Conservation (phyloP, 164 flowering plant species). For the Vitis cinerea region DNA sequence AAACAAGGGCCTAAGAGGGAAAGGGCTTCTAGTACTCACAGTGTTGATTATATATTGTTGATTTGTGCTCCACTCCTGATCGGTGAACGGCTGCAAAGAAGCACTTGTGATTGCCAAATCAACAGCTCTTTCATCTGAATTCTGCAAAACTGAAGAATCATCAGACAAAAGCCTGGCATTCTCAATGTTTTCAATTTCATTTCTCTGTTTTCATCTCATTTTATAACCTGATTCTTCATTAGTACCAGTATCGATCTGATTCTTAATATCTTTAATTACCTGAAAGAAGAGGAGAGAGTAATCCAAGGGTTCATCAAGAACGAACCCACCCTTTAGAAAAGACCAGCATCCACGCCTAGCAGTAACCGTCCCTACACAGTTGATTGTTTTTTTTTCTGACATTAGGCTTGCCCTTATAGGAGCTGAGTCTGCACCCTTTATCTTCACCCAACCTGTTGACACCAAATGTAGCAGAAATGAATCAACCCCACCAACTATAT, state of each 20-base stretch:
- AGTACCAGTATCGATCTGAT: no score
- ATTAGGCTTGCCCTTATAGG: conserved; percentile 54
- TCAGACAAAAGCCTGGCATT: not conserved
- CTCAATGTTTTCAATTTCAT: not conserved
- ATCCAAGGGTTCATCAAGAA: conserved; percentile 43
- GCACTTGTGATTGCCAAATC: conserved; percentile 51
- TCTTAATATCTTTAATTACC: conserved; percentile 28
- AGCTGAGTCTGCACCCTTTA: conserved; percentile 48
- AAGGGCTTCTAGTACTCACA: conserved; percentile 25
- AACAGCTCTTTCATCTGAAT: conserved; percentile 23
- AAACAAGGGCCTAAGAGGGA: no score
- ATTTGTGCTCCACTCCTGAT: conserved; percentile 68
- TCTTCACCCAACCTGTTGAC: conserved; percentile 76
- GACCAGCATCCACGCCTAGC: conserved; percentile 87
- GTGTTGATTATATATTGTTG: conserved; percentile 56
- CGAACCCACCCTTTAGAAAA: conserved; percentile 93
- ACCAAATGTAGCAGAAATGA: not conserved
- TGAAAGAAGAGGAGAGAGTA: conserved; percentile 48
- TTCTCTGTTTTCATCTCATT: no score
- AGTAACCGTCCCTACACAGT: conserved; percentile 68
- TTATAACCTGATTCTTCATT: no score
- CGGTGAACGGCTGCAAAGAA: conserved; percentile 85
- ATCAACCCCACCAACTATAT: no score
- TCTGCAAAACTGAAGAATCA: conserved; percentile 33
- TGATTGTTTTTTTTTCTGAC: conserved; percentile 25